Conservation (phyloP, 306 rosid genomes). For the Lathyrus tuberosus region DNA sequence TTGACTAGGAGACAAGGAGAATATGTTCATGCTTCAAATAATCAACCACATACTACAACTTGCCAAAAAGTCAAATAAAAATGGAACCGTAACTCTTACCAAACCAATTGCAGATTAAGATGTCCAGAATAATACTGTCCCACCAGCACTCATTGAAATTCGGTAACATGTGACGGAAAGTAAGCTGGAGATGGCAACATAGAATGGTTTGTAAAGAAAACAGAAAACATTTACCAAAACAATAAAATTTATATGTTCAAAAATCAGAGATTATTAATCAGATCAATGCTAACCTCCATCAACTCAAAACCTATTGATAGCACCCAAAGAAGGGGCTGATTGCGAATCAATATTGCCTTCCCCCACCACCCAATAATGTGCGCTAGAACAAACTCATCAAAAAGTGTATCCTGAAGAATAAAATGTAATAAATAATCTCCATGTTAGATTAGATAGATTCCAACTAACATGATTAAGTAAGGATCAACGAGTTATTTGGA, state of each 20-base stretch:
- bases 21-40: too few species aligned
- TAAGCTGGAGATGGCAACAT: slow-evolving; percentile 60
- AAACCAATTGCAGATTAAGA: slow-evolving; percentile 97
- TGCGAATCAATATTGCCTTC: slow-evolving; percentile 96
- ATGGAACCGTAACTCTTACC: slow-evolving; percentile 59
- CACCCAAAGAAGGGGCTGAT: slow-evolving; percentile 97
- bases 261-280: slow-evolving; percentile 5
- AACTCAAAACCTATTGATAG: slow-evolving; percentile 89
- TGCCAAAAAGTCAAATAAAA: background rate
- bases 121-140: slow-evolving; percentile 97
- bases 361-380: slow-evolving; percentile 99
- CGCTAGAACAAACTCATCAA: slow-evolving; percentile 95
- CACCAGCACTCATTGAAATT: slow-evolving; percentile 99
- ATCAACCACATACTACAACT: too few species aligned
- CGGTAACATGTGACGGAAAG: slow-evolving; percentile 97
- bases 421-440: slow-evolving; percentile 24
- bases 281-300: slow-evolving; percentile 74
- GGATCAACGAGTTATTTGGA: slow-evolving; percentile 3
- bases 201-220: slow-evolving; percentile 33
- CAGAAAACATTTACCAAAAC: background rate
- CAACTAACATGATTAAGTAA: slow-evolving; percentile 1
- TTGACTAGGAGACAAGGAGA: too few species aligned
- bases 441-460: slow-evolving; percentile 26
- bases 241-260: slow-evolving; percentile 17
- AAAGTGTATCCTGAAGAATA: slow-evolving; percentile 76